Evolutionary conservation across 2,329 filamentous ascomycete genomes (phyloP), one percentile per base, ranked within the genome.

Genomic region (Eurotiales sp.): DNA sequence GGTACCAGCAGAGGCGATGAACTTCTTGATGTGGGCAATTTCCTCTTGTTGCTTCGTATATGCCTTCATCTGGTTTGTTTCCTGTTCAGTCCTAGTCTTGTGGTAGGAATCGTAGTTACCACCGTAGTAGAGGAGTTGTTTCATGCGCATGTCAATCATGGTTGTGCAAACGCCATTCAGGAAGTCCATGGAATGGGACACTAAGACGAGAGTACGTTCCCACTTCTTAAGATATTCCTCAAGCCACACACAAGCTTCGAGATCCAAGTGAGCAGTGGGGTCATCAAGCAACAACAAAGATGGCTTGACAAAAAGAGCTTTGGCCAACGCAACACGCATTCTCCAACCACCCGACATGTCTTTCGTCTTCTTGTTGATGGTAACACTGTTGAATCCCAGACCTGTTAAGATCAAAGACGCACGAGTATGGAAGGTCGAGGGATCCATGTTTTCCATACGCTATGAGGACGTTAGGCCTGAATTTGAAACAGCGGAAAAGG

Each of bases 321-420:
- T 96, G 70, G 82, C 93, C 55, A 99, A 85, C 52, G 93, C 93
- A 54, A 99, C 93, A 82, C 95, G 90, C 93, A 99, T 99, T 80
- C 92, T 86, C 93, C 93, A 99, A 64, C 93, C 93, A 89, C 93
- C 93, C 60, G 93, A 99, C 95, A 99, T 99, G 73, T 99, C 95
- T 83, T 97, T 99, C 64, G 95, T 99, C 85, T 95, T 96, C 84
- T 99, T 99, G 74, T 95, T 79, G 69, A 99, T 97, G 51, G 95
- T 99, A 62, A 75, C 77, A 81, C 97, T 97, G 85, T 99, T 96
- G 84, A 99, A 99, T 60, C 93, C 93, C 54, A 99, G 87, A 90
- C 93, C 93, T 51, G 93, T 99, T 63, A 99, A 76, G 70, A 99
- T 99, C 60, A 96, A 85, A 51, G 92, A 96, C 55, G 93, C 93